Conservation (phyloP, 23 red algal genomes). For the Gracilaria caudata region DNA sequence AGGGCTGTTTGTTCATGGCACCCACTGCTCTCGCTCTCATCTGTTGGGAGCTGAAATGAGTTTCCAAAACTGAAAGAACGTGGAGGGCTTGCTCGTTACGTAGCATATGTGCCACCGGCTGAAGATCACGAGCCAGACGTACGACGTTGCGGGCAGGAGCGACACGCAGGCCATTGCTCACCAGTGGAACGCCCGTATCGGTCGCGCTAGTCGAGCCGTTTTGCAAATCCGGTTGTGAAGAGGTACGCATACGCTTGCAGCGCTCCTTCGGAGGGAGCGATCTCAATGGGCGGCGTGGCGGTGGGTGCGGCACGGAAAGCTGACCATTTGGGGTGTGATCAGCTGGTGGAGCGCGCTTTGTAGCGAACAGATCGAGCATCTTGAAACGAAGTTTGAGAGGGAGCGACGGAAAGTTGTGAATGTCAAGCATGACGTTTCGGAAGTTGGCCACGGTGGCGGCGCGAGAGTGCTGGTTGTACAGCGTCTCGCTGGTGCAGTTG, state of each 20-base stretch:
- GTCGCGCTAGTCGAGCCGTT: not conserved
- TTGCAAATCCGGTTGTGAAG: not conserved
- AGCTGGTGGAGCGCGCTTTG: not conserved
- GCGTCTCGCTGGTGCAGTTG: not conserved
- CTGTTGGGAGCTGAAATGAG: not conserved
- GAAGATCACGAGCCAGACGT: not conserved
- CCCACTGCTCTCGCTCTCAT: not conserved
- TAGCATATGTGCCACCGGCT: not conserved
- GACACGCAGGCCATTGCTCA: not conserved
- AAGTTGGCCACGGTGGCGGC: slow-evolving; percentile 46
- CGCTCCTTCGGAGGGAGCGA: slow-evolving; percentile 5
- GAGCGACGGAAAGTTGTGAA: slow-evolving; percentile 20
- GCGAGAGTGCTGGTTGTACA: slow-evolving; percentile 6
- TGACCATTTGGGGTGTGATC: too few relatives aligned
- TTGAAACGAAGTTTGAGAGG: slow-evolving; percentile 50
- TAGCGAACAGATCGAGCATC: slow-evolving; percentile 26
- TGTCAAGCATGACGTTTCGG: slow-evolving; percentile 14
- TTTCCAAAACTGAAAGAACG: not conserved
- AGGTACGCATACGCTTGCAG: not conserved
- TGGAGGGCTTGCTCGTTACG: not conserved
- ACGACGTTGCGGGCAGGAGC: not conserved
- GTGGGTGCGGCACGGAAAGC: not conserved
- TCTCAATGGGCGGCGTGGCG: not conserved
- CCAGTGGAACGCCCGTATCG: not conserved
- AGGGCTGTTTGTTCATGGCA: too few relatives aligned